These are phyloP conservation scores for Fusarium scirpi DNA, from an alignment of 2,329 filamentous ascomycete species.

Conservation along the genomic window DNA sequence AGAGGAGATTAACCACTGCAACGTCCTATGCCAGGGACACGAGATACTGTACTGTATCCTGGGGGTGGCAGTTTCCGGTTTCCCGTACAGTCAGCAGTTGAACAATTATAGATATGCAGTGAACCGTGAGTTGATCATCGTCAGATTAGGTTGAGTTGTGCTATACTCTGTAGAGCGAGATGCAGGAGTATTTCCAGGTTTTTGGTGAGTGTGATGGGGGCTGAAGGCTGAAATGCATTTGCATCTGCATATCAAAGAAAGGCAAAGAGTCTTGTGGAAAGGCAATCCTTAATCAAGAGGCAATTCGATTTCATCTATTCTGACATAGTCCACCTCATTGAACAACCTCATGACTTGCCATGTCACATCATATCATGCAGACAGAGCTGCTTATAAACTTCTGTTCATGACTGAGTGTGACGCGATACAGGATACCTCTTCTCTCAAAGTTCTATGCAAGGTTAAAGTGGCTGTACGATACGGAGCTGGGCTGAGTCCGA, in stretches of 20 bases:
- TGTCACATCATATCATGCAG: background rate
- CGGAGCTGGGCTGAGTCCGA: slow-evolving; percentile 32
- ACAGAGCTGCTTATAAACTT: background rate
- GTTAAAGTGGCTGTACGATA: slow-evolving; percentile 32
- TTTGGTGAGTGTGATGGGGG: slow-evolving; percentile 10
- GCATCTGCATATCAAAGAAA: slow-evolving; percentile 17
- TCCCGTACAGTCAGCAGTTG: slow-evolving; percentile 2
- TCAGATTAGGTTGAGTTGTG: background rate
- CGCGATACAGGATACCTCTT: slow-evolving; percentile 7
- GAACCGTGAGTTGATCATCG: slow-evolving; percentile 1
- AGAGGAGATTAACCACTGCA: slow-evolving; percentile 36
- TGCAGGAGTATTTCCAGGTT: slow-evolving; percentile 3
- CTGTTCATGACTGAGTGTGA: slow-evolving; percentile 8
- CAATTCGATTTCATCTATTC: background rate
- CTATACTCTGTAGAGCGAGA: background rate
- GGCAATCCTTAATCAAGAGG: background rate
- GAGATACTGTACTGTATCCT: background rate
- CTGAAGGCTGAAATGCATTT: slow-evolving; percentile 9
- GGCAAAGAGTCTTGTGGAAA: slow-evolving; percentile 7
- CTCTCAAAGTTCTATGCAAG: background rate
- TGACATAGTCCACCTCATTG: background rate
- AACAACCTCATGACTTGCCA: background rate
- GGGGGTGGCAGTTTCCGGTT: background rate
- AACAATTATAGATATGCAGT: slow-evolving; percentile 11
- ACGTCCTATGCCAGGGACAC: slow-evolving; percentile 25